Base-by-base conservation (phyloP, 768 basidiomycete species). In the Auricularia cornea region DNA sequence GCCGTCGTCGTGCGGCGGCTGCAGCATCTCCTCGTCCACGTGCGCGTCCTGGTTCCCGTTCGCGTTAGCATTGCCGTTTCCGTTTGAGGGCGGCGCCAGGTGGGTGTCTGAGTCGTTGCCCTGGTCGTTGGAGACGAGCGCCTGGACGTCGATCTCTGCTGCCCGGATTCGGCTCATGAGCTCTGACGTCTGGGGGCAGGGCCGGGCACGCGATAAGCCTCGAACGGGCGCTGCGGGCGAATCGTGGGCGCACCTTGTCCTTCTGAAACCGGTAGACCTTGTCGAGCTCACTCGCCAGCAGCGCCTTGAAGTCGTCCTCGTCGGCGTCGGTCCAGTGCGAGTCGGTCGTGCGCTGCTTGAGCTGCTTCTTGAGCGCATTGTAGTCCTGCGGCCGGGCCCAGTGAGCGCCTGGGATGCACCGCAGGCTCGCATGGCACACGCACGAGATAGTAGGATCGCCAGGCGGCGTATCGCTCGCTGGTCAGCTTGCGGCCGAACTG, bases 201-300 rank as follows among this genome's bases (percentile, higher is more conserved):
- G n/a, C n/a, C n/a, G n/a, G 26, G 54, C 20, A 52, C 1, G 54
- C 10, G 23, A 16, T 59, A 26, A 40, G 35, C 30, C 41, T n/a
- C 10, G 59, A 28, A 11, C 30, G 14, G 38, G 3, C 4, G 28
- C 35, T 4, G 20, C 20, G 1, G 10, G 11, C 0, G 3, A 26
- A 18, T 2, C 26, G 18, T 3, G 23, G 11, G 18, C 59, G 54
- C 33, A 88, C 92, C 84, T 97, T 98, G 35, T 80, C 77, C 72
- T 87, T 90, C 72, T 98, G 96, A 72, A 98, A 98, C 70, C 88
- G 87, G 68, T 95, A 89, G 52, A 98, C 87, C 77, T 98, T 98
- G 70, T 94, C 91, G 33, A 98, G 81, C 77, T 98, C 94, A 64
- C 79, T 79, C 70, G 90, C 88, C 62, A 98, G 84, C 78, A 88